Percentiles rank a stretch among this genome's conserved stretches.
Evolutionary conservation across 2,329 filamentous ascomycete species (phyloP).

Genomic region (Cytospora chrysosperma): DNA sequence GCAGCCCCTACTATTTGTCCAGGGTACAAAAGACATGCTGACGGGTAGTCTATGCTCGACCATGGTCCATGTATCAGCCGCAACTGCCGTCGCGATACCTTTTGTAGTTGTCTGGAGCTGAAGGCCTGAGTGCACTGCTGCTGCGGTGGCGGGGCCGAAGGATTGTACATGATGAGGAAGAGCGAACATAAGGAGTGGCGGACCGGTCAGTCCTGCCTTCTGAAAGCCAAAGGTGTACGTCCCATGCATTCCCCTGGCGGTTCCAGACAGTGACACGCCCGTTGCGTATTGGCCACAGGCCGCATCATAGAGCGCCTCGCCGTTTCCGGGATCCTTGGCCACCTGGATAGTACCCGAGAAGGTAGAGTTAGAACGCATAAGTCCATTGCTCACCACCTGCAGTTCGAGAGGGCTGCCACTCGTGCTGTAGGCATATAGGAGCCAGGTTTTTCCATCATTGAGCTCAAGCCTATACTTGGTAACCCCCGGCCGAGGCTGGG

Average conservation of each 20-base stretch:
- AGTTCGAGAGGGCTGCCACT: conserved; percentile 64
- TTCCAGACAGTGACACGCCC: conserved; percentile 63
- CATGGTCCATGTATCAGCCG: conserved; percentile 75
- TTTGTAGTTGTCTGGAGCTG: conserved; percentile 81
- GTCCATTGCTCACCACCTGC: conserved; percentile 62
- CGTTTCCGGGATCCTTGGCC: conserved; percentile 68
- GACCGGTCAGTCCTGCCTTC: conserved; percentile 63
- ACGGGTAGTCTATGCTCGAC: conserved; percentile 70
- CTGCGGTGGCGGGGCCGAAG: conserved; percentile 60
- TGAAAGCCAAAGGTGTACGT: conserved; percentile 72
- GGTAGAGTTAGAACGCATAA: conserved; percentile 61
- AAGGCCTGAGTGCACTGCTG: conserved; percentile 51
- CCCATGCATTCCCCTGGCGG: conserved; percentile 57
- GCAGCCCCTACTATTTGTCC: conserved; percentile 57
- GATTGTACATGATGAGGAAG: conserved; percentile 82
- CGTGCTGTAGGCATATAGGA: conserved; percentile 70
- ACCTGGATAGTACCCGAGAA: conserved; percentile 83
- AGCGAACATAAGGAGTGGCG: conserved; percentile 77
- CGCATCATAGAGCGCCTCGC: conserved; percentile 70
- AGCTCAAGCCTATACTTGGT: conserved; percentile 75
- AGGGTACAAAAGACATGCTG: conserved; percentile 76
- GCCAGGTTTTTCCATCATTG: conserved; percentile 73
- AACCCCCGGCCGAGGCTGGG: conserved; percentile 60
- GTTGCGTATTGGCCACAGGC: conserved; percentile 74
- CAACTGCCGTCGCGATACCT: conserved; percentile 71